Base-by-base conservation (phyloP, 2,329 filamentous ascomycete species). In the Paracamarosporium sp. region DNA sequence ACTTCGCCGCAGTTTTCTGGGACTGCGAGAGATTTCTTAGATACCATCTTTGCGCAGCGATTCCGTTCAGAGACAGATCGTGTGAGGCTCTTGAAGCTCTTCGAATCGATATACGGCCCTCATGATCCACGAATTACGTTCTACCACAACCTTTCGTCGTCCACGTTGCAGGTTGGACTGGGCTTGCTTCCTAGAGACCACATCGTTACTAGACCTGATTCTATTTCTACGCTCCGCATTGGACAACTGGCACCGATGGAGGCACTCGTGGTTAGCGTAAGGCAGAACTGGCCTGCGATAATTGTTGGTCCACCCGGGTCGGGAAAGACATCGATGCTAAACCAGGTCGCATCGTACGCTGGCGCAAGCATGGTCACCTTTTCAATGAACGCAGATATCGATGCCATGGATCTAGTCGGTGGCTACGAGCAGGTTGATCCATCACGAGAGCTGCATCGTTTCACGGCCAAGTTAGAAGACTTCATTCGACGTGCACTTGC, bases 341-440 rank as follows among this genome's bases (percentile, higher is more conserved):
- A 89, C 58, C 89, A 94, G 62, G 83, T 97, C 27, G 93, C 95
- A n/a, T 88, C 90, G 12, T 79, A 90, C 24, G 86, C 87, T 40
- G 95, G 95, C 24, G 90, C 90, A 54, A 83, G 87, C 1, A 80
- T 98, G 3, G 85, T 93, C 30, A 90, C 92, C 15, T 91, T 98
- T 67, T 88, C 93, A 0, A 87, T 99, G 78, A 99, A 97, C 72
- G 90, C 93, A 6, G 96, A 99, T 68, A 91, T 97, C 43, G 95
- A 99, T 75, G 93, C 94, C 0, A 97, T 97, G 88, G 95, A 99
- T 76, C 86, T 99, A 55, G 92, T 99, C 55, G 95, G 95, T 69
- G 95, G 95, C 0, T 99, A 97, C 71, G 95, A 99, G 75, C 95
- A 99, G 77, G 88, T 92, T 17, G 95, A 99, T 72, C 88, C 91